Percentiles rank a stretch among this genome's conserved stretches.
Conservation (phyloP, 2,329 filamentous ascomycete species). For the Penicillium sp. region DNA sequence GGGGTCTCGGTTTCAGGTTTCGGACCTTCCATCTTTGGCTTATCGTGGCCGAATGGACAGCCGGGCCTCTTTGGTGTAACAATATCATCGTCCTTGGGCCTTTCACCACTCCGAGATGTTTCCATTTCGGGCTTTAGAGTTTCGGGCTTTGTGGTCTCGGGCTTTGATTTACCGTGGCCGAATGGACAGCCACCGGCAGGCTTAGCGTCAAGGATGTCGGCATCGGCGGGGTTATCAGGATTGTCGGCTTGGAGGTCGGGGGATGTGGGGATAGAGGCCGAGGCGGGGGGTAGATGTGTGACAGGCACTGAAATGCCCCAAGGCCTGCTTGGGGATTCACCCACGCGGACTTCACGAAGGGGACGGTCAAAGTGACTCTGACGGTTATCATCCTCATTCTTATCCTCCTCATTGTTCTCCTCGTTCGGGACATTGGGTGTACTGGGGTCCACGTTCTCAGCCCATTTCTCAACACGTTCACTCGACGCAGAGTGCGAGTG, state of each 20-base stretch:
- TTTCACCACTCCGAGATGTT: conserved; percentile 6
- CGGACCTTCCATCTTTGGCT: neutral
- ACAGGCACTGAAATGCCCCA: conserved; percentile 82
- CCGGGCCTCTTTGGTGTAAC: neutral
- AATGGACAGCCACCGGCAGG: conserved; percentile 31
- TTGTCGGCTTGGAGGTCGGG: conserved; percentile 15
- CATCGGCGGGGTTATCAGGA: conserved; percentile 8
- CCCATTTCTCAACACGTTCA: conserved; percentile 76
- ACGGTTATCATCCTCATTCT: conserved; percentile 49
- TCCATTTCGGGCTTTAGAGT: conserved; percentile 6
- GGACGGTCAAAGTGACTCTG: conserved; percentile 72
- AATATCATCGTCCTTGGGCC: neutral
- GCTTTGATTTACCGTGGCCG: conserved; percentile 22
- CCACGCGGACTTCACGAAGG: conserved; percentile 80
- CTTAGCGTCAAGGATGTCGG: conserved; percentile 13
- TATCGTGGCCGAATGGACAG: conserved; percentile 10
- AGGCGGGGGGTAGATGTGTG: conserved; percentile 29
- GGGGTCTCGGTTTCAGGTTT: neutral
- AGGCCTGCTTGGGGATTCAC: conserved; percentile 82
- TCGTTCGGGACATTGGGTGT: conserved; percentile 31
- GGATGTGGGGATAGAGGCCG: conserved; percentile 18
- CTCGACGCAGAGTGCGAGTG: conserved; percentile 44
- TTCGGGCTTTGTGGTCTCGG: conserved; percentile 5
- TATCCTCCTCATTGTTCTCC: conserved; percentile 33
- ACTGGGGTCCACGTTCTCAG: conserved; percentile 59